These are phyloP conservation scores for Cystobasidium sp. DNA, from an alignment of 1,284 basidiomycete genomes.

Conservation along the genomic window DNA sequence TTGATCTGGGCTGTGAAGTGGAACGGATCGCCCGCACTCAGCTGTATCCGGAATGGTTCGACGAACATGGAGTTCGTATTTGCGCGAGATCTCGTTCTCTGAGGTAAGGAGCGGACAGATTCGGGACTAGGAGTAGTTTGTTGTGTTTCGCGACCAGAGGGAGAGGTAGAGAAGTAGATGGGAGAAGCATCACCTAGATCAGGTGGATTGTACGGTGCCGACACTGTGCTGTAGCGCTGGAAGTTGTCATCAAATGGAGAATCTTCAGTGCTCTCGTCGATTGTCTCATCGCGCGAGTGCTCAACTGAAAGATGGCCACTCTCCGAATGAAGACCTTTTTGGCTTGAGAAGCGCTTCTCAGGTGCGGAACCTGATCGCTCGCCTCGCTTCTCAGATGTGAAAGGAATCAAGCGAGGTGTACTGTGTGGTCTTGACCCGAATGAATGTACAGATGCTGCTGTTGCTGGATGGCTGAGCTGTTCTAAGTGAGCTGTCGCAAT, in stretches of 20 bases:
- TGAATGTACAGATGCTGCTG: conserved; percentile 9
- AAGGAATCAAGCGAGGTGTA: conserved; percentile 40
- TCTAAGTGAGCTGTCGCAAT: conserved; percentile 29
- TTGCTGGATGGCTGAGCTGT: conserved; percentile 18
- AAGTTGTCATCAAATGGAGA: conserved; percentile 29
- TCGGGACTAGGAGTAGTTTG: conserved; percentile 3
- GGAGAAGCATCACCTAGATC: conserved; percentile 18
- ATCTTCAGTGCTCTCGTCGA: conserved; percentile 40
- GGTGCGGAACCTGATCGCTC: conserved; percentile 32
- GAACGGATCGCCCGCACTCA: conserved; percentile 42
- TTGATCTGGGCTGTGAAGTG: conserved; percentile 38
- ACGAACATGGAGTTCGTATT: conserved; percentile 17
- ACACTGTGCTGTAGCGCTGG: conserved; percentile 32
- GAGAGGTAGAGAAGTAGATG: conserved; percentile 42
- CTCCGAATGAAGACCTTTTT: conserved; percentile 31
- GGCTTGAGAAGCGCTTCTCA: conserved; percentile 34
- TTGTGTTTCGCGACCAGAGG: conserved; percentile 8
- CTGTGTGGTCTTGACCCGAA: conserved; percentile 22
- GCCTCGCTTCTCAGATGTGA: conserved; percentile 40
- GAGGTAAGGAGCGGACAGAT: conserved; percentile 17
- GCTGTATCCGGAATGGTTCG: conserved; percentile 36
- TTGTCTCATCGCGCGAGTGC: conserved; percentile 8
- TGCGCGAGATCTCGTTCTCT: conserved; percentile 20
- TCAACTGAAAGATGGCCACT: conserved; percentile 18
- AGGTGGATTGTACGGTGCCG: conserved; percentile 36